Evolutionary conservation across 2,329 filamentous ascomycete genomes (phyloP).

Genomic region (Apiospora kogelbergensis): DNA sequence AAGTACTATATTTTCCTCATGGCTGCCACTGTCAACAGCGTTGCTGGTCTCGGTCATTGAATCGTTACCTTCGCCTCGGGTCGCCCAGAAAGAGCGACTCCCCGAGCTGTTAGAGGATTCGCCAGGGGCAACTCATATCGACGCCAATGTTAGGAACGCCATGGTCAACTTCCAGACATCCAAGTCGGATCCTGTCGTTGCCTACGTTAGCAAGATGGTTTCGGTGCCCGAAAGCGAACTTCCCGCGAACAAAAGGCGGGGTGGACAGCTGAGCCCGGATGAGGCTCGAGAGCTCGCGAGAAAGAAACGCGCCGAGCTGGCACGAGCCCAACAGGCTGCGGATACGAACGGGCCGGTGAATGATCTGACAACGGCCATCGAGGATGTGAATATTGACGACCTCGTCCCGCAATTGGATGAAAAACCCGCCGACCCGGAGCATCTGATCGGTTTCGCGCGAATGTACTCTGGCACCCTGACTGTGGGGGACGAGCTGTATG

Average conservation of each 20-base stretch:
- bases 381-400: slow-evolving; percentile 59
- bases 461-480: slow-evolving; percentile 89
- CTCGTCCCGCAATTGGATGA: slow-evolving; percentile 46
- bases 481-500: slow-evolving; percentile 88
- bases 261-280: slow-evolving; percentile 76
- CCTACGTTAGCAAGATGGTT: slow-evolving; percentile 98
- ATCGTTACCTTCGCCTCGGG: slow-evolving; percentile 79
- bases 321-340: slow-evolving; percentile 67
- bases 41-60: slow-evolving; percentile 92
- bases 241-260: slow-evolving; percentile 76
- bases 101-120: slow-evolving; percentile 77
- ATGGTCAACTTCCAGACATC: slow-evolving; percentile 77
- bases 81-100: slow-evolving; percentile 77
- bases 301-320: slow-evolving; percentile 86
- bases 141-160: slow-evolving; percentile 69
- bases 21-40: slow-evolving; percentile 91
- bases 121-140: slow-evolving; percentile 72
- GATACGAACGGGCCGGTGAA: slow-evolving; percentile 47
- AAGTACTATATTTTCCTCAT: slow-evolving; percentile 81
- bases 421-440: slow-evolving; percentile 72
- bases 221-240: slow-evolving; percentile 91
- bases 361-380: slow-evolving; percentile 61
- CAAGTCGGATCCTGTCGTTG: slow-evolving; percentile 76
- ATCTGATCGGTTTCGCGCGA: slow-evolving; percentile 90
- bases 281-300: slow-evolving; percentile 87